Base-by-base conservation (phyloP, 139 green algal species). In the Gonium pectorale region DNA sequence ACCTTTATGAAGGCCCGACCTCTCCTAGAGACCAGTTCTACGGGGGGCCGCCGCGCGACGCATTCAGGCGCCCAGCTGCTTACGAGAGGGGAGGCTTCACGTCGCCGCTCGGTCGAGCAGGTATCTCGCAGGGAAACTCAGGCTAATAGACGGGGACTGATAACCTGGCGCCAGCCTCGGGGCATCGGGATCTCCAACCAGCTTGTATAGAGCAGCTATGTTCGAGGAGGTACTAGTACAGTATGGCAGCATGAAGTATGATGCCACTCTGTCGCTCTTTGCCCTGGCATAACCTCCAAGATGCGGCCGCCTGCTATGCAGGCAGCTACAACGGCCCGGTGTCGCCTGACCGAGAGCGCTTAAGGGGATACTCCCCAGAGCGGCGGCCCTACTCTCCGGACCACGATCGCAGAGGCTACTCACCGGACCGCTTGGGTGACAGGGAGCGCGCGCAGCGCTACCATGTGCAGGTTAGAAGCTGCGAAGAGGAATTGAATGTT, bases 301-400 rank as follows among this genome's bases (percentile, higher is more conserved):
- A n/a, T 56, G 49, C 49, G 13, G 49, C 13, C 49, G 17, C 17
- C 17, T 56, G 49, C 49, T 17, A 6, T 52, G 51, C 72, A 80
- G 72, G 72, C 35, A 67, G 40, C 35, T 80, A 40, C 51, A 80
- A 67, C 29, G 73, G 73, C 22, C 73, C 73, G 0, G 75, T 82
- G 1, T 82, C 75, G 1, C 75, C 59, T 11, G 75, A 82, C 17
- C 70, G 70, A 49, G 70, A 79, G 22, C 59, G 75, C 2, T n/a
- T 29, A 6, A 51, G 75, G 31, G 75, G 75, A 0, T 82, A 72
- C 41, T 82, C 75, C 22, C 75, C 75, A n/a, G 75, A 82, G 41
- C 56, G 75, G 56, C 56, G 74, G 13, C 56, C 74, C 2, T 81
- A 81, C 62, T 83, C 75, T n/a, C 75, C 75, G 6, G 75, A 83